phyloP scores from a whole-genome alignment of 176 grass and related monocot species.

The Avena sativa region DNA sequence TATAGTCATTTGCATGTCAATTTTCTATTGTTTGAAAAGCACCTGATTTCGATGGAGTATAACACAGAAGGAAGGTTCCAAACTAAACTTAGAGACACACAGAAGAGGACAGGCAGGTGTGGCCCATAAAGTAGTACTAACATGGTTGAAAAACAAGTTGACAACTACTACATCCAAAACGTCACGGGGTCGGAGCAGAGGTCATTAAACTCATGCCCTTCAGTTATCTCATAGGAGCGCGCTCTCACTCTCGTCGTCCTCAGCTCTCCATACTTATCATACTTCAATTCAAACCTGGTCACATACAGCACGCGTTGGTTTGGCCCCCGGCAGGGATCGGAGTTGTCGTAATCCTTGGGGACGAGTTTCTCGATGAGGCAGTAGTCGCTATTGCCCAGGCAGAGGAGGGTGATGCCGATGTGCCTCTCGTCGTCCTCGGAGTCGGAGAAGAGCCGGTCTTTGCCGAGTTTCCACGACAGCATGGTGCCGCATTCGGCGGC shows the following conservation, averaged over 20 bases:
- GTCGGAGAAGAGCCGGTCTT: background rate
- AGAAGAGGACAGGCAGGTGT: too few relatives aligned
- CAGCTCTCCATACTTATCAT: constrained; percentile 5
- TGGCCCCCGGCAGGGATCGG: background rate
- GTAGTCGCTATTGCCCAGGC: background rate
- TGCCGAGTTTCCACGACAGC: background rate
- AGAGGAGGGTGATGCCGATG: background rate
- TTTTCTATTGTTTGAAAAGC: too few relatives aligned
- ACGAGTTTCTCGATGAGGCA: background rate
- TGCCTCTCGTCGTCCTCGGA: background rate
- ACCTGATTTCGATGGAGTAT: too few relatives aligned
- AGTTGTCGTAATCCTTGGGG: background rate
- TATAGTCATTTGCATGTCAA: too few relatives aligned
- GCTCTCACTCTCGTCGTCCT: background rate
- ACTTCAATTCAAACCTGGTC: constrained; percentile 3
- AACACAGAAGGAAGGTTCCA: too few relatives aligned
- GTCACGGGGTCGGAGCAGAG: background rate
- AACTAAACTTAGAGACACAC: too few relatives aligned
- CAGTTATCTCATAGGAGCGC: background rate
- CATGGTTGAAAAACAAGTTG: background rate
- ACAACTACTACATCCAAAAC: background rate
- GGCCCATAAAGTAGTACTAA: too few relatives aligned
- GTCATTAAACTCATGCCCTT: background rate
- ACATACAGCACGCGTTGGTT: background rate
- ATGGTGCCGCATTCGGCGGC: background rate